phyloP scores from a whole-genome alignment of 2,329 filamentous ascomycete species.

The Curvularia verruculosa region DNA sequence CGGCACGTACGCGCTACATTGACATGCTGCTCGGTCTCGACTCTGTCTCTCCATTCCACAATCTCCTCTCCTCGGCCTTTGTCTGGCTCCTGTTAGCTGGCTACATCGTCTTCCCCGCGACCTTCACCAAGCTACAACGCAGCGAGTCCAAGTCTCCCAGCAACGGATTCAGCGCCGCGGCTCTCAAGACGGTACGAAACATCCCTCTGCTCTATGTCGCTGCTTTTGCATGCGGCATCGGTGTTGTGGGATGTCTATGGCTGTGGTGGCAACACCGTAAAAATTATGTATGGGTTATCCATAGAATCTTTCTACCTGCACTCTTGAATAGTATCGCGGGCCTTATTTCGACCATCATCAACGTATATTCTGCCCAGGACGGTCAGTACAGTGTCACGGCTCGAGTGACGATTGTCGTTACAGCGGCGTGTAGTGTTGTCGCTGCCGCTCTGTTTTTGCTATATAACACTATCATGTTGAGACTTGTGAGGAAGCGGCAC shows the following conservation, averaged over 20 bases:
- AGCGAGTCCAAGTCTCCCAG: constrained; percentile 26
- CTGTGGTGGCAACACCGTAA: constrained; percentile 54
- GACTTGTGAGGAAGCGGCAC: constrained; percentile 42
- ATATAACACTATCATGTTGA: constrained; percentile 48
- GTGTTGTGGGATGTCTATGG: constrained; percentile 50
- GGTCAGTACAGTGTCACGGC: constrained; percentile 52
- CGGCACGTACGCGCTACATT: constrained; percentile 36
- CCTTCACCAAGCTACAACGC: constrained; percentile 55
- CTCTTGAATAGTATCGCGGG: constrained; percentile 58
- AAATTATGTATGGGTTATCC: constrained; percentile 63
- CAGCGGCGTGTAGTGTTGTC: constrained; percentile 17
- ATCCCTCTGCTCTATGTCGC: constrained; percentile 55
- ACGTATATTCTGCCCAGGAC: constrained; percentile 57
- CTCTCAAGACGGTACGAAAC: constrained; percentile 44
- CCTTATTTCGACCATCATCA: constrained; percentile 57
- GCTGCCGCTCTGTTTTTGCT: constrained; percentile 18
- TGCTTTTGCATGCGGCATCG: constrained; percentile 52
- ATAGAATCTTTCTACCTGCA: constrained; percentile 56
- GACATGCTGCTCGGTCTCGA: constrained; percentile 58
- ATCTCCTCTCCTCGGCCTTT: constrained; percentile 55
- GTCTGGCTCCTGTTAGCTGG: constrained; percentile 60
- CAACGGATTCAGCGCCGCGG: constrained; percentile 27
- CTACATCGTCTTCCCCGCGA: constrained; percentile 61
- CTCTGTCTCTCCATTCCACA: constrained; percentile 55
- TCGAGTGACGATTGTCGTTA: constrained; percentile 48